Evolutionary conservation across 2,329 filamentous ascomycete species (phyloP), one percentile per base, ranked within the genome.

Genomic region (Ophiocordyceps sinensis): DNA sequence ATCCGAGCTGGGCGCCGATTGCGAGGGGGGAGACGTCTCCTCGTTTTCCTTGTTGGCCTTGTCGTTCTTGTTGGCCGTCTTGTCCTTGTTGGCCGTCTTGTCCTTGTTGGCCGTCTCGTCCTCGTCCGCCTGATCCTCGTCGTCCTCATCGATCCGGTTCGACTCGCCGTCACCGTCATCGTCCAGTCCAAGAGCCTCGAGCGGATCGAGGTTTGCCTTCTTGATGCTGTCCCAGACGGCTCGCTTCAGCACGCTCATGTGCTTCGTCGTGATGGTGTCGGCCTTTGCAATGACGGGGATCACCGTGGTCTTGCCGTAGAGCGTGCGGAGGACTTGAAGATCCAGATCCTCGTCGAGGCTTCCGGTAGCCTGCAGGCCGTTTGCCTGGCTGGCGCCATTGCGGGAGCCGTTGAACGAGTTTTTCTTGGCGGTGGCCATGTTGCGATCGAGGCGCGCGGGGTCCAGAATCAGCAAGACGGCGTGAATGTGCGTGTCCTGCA

Each of bases 271-370:
- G 52, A 96, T 83, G 13, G 88, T 95, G 59, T 98, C 91, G 32
- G 91, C 89, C 64, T 98, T 98, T 57, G 87, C 84, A 55, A 98
- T 89, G 44, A 98, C 80, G 0, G 91, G 91, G 37, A 98, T 85
- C 44, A 96, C 86, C 0, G 86, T 94, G 0, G 91, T 96, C 70
- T 94, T 95, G 52, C 85, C 83, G 59, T 94, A 81, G 26, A 98
- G 73, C 14, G 82, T 83, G 38, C 84, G 83, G 53, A 98, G 71
- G 43, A 95, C 83, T 56, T 94, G 87, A 21, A 98, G 66, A 56
- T 98, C 91, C 10, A 98, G 73, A 49, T 86, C 83, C 49, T 94
- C 82, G 52, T 96, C 88, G 13, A 96, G 68, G 19, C 79, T 77
- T 26, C 83, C 84, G 37, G 81, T 56, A 28, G 71, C 58, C 37